Base-by-base conservation (phyloP, 768 basidiomycete genomes). In the Rhodotorula toruloides region DNA sequence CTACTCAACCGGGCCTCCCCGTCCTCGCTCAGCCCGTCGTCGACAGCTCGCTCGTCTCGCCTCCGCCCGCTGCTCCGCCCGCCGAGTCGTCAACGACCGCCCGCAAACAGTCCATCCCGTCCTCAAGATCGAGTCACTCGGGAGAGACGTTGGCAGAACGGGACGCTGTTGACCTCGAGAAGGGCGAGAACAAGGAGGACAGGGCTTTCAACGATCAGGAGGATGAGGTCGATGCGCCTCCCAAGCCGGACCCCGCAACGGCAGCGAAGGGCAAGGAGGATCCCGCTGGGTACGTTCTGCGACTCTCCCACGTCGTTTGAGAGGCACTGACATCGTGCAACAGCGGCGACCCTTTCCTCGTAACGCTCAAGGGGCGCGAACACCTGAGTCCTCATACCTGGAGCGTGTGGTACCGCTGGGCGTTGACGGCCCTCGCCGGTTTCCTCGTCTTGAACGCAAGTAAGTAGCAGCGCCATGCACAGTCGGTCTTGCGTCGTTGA, bases 381-480 rank as follows among this genome's bases (percentile, higher is more conserved):
- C 61, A 70, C 52, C 36, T 74, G n/a, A 66, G 67, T n/a, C 73
- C 73, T 21, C 72, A 71, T 47, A 69, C 66, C 19, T 74, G 73
- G 73, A 53, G 34, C 12, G 61, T 52, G 9, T 34, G 16, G 39
- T 74, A 74, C 56, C 65, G 74, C 21, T 76, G 74, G 76, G 52
- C 46, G 7, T 36, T 76, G 9, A 76, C 76, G 0, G 72, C 22
- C 0, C 31, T 75, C 25, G 69, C 66, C 12, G 76, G 76, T 9
- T 16, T 72, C 2, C 65, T 76, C 43, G 75, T 76, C 13, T 49
- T 76, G 32, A 76, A 76, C 52, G 70, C 73, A 0, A 76, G 70
- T 72, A 27, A 27, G 53, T 54, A n/a, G 8, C 17, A 19, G 31
- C 1, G 21, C 21, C n/a, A n/a, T 25, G 21, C 10, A 2, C 31